Percentiles rank a stretch among this genome's conserved stretches.
These are phyloP conservation scores for Fusarium chlamydosporum DNA, from an alignment of 2,329 filamentous ascomycete species.

Conservation along the genomic window DNA sequence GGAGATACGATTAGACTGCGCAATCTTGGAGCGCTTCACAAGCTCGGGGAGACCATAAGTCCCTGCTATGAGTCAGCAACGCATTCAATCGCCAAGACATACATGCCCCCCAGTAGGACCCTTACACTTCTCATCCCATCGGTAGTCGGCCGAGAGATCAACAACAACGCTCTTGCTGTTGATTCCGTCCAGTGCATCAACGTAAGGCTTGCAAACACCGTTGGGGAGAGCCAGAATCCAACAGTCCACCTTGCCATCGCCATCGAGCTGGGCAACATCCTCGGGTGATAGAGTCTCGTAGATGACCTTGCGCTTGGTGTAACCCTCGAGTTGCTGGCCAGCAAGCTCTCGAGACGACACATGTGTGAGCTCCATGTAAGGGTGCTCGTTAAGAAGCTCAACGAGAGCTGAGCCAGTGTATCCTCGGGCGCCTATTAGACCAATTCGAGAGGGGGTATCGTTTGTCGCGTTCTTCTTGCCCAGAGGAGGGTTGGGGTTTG, in stretches of 20 bases:
- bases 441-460: conserved; percentile 81
- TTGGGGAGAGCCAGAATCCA: conserved; percentile 99
- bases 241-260: conserved; percentile 87
- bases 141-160: conserved; percentile 96
- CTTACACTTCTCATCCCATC: conserved; percentile 61
- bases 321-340: conserved; percentile 88
- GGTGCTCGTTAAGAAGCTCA: conserved; percentile 87
- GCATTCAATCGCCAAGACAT: too few relatives aligned
- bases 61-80: conserved; percentile 54
- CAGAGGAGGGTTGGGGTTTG: conserved; percentile 84
- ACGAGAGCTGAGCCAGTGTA: conserved; percentile 96
- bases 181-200: conserved; percentile 79
- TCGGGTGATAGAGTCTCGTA: conserved; percentile 93
- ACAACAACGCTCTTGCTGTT: conserved; percentile 85
- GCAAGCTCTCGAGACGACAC: conserved; percentile 94
- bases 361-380: conserved; percentile 88
- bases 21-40: conserved; percentile 77
- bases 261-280: conserved; percentile 85
- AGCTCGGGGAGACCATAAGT: conserved; percentile 93
- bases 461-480: conserved; percentile 91
- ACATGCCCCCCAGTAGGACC: neutral
- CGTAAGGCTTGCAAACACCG: conserved; percentile 92
- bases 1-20: conserved; percentile 83
- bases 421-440: conserved; percentile 90
- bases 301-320: conserved; percentile 89